Base-by-base conservation (phyloP, 208 protist species). In the Vickermania ingenoplastis region DNA sequence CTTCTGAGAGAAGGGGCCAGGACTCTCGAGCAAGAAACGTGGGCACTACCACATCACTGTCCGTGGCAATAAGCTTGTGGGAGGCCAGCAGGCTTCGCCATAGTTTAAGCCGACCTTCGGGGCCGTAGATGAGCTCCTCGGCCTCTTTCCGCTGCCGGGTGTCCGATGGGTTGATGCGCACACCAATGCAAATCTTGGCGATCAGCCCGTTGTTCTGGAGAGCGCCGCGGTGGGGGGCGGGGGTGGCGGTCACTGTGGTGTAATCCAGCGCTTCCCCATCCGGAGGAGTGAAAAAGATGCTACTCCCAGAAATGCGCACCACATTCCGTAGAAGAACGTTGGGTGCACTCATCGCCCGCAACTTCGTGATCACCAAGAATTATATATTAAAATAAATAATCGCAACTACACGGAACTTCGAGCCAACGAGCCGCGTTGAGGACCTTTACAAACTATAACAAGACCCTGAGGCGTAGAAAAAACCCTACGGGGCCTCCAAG, bases 201-300 rank as follows among this genome's bases (percentile, higher is more conserved):
- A 92, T 63, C 22, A 88, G 54, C 0, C 85, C 85, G 49, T 86
- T 78, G 50, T 66, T 71, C 62, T 89, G 85, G 27, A 92, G 53
- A 22, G 75, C 59, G 0, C 64, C 61, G 17, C 85, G 75, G 58
- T 92, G 85, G 30, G 75, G 55, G 0, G 73, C 69, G 25, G 85
- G 85, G 2, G 67, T 69, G 3, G 53, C 71, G 66, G 71, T 81
- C 4, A 92, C 41, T 0, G 81, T 89, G 48, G 64, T 57, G 51
- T 89, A 75, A 58, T 88, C 77, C 0, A 92, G 52, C 21, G 60
- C 41, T 49, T 70, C 58, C 26, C 62, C 64, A 0, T 76, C 59
- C 0, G 59, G 25, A 0, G 79, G 72, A 2, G 59, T 31, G 17
- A 92, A 75, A 29, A 86, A 81, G 7, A 92, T 70, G 58, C 78